A percentile compares a stretch with the other conserved stretches of the same genome.
Conservation (phyloP, 2,329 filamentous ascomycete species). For the Trichoderma hamatum region DNA sequence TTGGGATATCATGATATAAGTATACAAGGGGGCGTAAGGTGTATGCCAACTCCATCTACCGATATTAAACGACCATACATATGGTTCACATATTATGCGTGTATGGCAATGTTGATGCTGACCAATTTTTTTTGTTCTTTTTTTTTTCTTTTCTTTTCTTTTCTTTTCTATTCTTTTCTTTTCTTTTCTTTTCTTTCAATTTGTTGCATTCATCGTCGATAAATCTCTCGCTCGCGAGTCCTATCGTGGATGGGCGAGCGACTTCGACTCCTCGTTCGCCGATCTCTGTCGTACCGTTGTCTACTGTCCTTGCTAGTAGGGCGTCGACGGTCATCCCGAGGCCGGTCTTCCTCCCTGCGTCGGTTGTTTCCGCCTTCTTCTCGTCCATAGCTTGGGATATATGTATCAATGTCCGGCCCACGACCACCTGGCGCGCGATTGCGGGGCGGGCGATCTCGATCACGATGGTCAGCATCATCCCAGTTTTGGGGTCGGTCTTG, state of each 20-base stretch:
- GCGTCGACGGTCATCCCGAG: conserved; percentile 36
- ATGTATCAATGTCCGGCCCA: conserved; percentile 51
- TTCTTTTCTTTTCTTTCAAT: neutral
- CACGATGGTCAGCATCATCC: conserved; percentile 46
- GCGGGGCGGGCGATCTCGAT: conserved; percentile 46
- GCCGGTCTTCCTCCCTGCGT: conserved; percentile 43
- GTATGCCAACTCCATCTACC: neutral
- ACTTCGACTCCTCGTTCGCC: conserved; percentile 46
- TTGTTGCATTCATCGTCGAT: conserved; percentile 42
- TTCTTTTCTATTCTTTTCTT: neutral
- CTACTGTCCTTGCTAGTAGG: conserved; percentile 41
- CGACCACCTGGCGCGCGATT: conserved; percentile 37
- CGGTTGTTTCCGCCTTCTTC: conserved; percentile 36
- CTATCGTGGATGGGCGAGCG: conserved; percentile 45
- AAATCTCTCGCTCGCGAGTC: conserved; percentile 48
- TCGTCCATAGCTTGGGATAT: conserved; percentile 52
- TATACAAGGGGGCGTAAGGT: neutral
- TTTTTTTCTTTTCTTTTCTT: neutral
- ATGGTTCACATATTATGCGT: neutral
- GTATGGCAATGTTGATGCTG: neutral
- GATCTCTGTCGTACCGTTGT: conserved; percentile 47
- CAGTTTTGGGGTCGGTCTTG: conserved; percentile 39
- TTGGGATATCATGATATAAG: conserved; percentile 24
- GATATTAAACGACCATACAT: neutral
- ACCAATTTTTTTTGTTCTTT: neutral